A percentile compares a stretch with the other conserved stretches of the same genome.
Evolutionary conservation across 495 filamentous ascomycete species (phyloP).

Genomic region (Xylaria castorea): DNA sequence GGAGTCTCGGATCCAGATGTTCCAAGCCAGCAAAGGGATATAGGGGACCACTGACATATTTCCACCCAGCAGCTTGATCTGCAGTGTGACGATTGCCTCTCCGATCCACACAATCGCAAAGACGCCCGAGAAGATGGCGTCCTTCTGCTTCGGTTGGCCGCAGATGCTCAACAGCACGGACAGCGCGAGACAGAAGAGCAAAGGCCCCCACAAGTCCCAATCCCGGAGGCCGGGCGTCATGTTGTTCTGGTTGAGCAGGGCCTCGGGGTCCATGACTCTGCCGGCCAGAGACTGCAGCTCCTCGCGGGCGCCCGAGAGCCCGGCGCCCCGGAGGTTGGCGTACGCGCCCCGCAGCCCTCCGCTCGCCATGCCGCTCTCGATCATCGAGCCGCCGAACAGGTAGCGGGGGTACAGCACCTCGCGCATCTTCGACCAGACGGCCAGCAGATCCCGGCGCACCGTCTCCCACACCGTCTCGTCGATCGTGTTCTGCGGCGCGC

Average conservation of each 20-base stretch:
- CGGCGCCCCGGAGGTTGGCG: slow-evolving; percentile 55
- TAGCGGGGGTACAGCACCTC: slow-evolving; percentile 98
- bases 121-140: slow-evolving; percentile 90
- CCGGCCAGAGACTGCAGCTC: slow-evolving; percentile 65
- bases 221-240: slow-evolving; percentile 90
- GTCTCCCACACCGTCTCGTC: slow-evolving; percentile 98
- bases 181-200: slow-evolving; percentile 89
- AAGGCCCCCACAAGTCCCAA: slow-evolving; percentile 97
- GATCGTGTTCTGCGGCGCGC: slow-evolving; percentile 89
- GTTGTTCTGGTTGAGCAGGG: slow-evolving; percentile 70
- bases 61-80: slow-evolving; percentile 96
- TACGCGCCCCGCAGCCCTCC: slow-evolving; percentile 60
- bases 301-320: slow-evolving; percentile 63
- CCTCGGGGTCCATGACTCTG: slow-evolving; percentile 68
- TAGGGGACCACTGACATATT: slow-evolving; percentile 78
- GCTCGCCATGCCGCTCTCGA: slow-evolving; percentile 51
- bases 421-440: slow-evolving; percentile 96
- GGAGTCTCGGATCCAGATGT: background rate
- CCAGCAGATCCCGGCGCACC: slow-evolving; percentile 84
- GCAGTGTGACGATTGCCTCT: slow-evolving; percentile 94
- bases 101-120: slow-evolving; percentile 97
- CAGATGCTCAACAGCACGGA: slow-evolving; percentile 83
- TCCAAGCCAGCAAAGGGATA: slow-evolving; percentile 6
- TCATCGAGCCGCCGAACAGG: slow-evolving; percentile 80
- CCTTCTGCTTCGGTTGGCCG: slow-evolving; percentile 77